A percentile compares a stretch with the other conserved stretches of the same genome.
phyloP scores from a whole-genome alignment of 208 protist species.

The Blastocrithidia nonstop region DNA sequence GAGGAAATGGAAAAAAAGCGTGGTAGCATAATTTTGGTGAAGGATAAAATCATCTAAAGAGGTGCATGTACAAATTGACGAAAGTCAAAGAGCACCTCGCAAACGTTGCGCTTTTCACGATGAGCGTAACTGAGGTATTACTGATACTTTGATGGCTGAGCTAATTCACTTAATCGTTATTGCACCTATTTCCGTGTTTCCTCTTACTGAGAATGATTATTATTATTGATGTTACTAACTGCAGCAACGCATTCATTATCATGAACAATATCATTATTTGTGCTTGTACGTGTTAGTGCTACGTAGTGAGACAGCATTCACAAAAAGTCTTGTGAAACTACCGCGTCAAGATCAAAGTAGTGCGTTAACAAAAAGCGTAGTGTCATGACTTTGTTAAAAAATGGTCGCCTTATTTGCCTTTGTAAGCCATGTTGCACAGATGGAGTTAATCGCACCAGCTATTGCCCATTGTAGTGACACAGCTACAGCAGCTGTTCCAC shows the following conservation, averaged over 20 bases:
- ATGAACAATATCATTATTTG: not conserved
- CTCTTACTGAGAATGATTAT: slow-evolving; percentile 6
- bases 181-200: slow-evolving; percentile 13
- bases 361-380: slow-evolving; percentile 26
- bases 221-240: not conserved
- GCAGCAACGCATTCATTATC: not conserved
- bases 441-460: slow-evolving; percentile 26
- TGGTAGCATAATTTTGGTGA: slow-evolving; percentile 42
- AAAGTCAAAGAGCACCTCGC: slow-evolving; percentile 80
- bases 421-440: slow-evolving; percentile 25
- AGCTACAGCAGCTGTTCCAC: slow-evolving; percentile 36
- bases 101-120: slow-evolving; percentile 78
- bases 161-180: slow-evolving; percentile 61
- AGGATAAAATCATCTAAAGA: slow-evolving; percentile 43
- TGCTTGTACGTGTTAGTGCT: not conserved
- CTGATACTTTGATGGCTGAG: slow-evolving; percentile 24
- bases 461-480: slow-evolving; percentile 16
- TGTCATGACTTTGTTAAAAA: slow-evolving; percentile 29
- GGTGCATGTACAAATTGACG: slow-evolving; percentile 16
- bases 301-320: slow-evolving; percentile 57
- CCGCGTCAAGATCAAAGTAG: slow-evolving; percentile 73
- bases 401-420: slow-evolving; percentile 24
- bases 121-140: slow-evolving; percentile 69
- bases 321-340: slow-evolving; percentile 53
- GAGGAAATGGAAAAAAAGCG: slow-evolving; percentile 71